Evolutionary conservation across 2,329 filamentous ascomycete genomes (phyloP).

Genomic region (Fusarium sp.): DNA sequence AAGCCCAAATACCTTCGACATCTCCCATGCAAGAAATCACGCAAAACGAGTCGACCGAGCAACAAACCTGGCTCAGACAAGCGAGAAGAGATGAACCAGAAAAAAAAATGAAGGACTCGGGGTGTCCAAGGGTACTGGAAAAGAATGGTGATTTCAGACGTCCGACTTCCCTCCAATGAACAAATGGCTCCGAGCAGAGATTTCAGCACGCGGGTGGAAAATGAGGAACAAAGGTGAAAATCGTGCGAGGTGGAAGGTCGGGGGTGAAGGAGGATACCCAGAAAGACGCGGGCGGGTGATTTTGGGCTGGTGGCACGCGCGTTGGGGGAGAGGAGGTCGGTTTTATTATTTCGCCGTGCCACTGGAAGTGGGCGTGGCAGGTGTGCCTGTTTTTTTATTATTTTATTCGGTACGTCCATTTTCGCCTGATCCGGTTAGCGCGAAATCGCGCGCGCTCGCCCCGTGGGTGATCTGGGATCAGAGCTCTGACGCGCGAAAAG

Average conservation of each 20-base stretch:
- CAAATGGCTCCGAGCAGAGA: slow-evolving; percentile 9
- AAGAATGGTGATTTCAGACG: slow-evolving; percentile 11
- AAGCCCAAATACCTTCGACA: not conserved
- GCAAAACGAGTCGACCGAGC: slow-evolving; percentile 10
- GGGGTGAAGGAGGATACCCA: slow-evolving; percentile 3
- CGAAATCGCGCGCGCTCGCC: slow-evolving; percentile 38
- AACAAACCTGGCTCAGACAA: slow-evolving; percentile 21
- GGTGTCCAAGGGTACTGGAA: slow-evolving; percentile 17
- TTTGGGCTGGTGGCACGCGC: slow-evolving; percentile 1
- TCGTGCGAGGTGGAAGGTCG: not conserved
- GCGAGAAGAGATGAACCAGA: slow-evolving; percentile 7
- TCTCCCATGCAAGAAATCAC: not conserved
- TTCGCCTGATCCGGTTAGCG: slow-evolving; percentile 49
- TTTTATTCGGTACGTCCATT: slow-evolving; percentile 43
- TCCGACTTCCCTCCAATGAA: slow-evolving; percentile 24
- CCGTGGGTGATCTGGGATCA: slow-evolving; percentile 62
- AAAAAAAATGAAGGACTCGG: slow-evolving; percentile 7
- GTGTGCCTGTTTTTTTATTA: slow-evolving; percentile 40
- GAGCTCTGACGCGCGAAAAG: slow-evolving; percentile 59
- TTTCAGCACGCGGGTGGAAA: slow-evolving; percentile 15
- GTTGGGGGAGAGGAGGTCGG: slow-evolving; percentile 21
- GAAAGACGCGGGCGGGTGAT: slow-evolving; percentile 28
- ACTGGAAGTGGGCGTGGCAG: slow-evolving; percentile 34
- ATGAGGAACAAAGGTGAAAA: not conserved
- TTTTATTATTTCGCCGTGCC: slow-evolving; percentile 39